Evolutionary conservation across 257 asterid genomes (phyloP).

Genomic region (Scutellaria barbata): DNA sequence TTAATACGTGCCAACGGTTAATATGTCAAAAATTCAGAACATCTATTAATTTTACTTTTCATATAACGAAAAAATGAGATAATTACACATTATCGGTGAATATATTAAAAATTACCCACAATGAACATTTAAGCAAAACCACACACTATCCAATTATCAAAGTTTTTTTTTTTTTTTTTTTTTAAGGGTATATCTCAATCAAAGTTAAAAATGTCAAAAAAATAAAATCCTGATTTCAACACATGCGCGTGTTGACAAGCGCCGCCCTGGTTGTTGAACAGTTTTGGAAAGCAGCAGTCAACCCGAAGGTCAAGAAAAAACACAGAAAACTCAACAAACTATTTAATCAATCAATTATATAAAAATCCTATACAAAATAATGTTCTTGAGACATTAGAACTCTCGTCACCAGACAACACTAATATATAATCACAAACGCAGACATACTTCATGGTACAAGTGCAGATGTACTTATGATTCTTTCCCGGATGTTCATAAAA

Average conservation of each 20-base stretch:
- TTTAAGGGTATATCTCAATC: too few species aligned
- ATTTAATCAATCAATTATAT: background rate
- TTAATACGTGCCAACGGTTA: too few species aligned
- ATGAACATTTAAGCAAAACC: too few species aligned
- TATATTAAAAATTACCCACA: too few species aligned
- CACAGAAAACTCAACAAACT: conserved; percentile 30
- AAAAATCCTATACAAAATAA: background rate
- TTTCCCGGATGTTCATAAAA: background rate
- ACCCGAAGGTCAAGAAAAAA: conserved; percentile 40
- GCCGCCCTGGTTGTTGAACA: conserved; percentile 11
- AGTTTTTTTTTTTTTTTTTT: too few species aligned
- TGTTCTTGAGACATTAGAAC: background rate
- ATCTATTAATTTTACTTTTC: too few species aligned
- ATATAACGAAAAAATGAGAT: too few species aligned
- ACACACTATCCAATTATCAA: too few species aligned
- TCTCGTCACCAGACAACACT: background rate
- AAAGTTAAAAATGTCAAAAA: background rate
- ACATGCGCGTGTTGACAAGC: conserved; percentile 32
- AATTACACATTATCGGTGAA: too few species aligned
- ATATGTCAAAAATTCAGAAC: too few species aligned
- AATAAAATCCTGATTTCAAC: background rate
- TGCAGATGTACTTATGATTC: conserved; percentile 7
- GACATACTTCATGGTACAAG: conserved; percentile 13
- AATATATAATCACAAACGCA: conserved; percentile 17
- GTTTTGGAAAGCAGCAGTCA: conserved; percentile 28